Conservation (phyloP, 1,284 basidiomycete genomes). For the Cystobasidium sp. region DNA sequence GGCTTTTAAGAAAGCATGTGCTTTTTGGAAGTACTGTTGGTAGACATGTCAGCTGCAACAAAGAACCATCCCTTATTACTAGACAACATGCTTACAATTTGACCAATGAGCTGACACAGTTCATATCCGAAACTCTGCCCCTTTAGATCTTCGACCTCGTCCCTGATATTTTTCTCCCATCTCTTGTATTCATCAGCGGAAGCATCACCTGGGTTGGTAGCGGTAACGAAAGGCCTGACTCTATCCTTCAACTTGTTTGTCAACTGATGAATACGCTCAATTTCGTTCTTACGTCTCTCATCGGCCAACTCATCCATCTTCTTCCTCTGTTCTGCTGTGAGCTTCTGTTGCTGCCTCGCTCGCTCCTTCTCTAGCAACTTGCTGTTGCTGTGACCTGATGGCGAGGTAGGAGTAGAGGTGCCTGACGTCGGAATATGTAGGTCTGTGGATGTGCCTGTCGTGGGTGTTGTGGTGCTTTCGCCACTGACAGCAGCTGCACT, state of each 20-base stretch:
- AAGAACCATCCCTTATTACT: background rate
- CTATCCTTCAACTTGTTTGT: constrained; percentile 79
- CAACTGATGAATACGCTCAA: constrained; percentile 72
- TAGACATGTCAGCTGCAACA: background rate
- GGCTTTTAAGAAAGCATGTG: constrained; percentile 82
- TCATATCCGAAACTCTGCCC: constrained; percentile 92
- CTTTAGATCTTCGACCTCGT: constrained; percentile 95
- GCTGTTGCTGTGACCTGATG: constrained; percentile 12
- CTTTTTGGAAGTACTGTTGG: constrained; percentile 85
- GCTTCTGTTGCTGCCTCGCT: constrained; percentile 64
- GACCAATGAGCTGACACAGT: constrained; percentile 65
- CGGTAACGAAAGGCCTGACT: constrained; percentile 84
- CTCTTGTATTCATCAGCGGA: constrained; percentile 79
- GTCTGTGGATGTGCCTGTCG: constrained; percentile 23
- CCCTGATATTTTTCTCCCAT: constrained; percentile 76
- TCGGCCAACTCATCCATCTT: constrained; percentile 78
- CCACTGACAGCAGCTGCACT: constrained; percentile 29
- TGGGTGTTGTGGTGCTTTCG: background rate
- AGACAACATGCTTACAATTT: constrained; percentile 49
- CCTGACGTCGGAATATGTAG: background rate
- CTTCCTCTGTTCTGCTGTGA: constrained; percentile 80
- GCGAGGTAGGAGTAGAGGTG: constrained; percentile 34
- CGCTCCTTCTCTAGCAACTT: constrained; percentile 51
- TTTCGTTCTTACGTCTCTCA: constrained; percentile 77
- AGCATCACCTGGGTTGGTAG: constrained; percentile 80